Percentiles rank a stretch among this genome's conserved stretches.
These are phyloP conservation scores for Globisporangium rhizosaccharum DNA, from an alignment of 352 stramenopile species.

Conservation along the genomic window DNA sequence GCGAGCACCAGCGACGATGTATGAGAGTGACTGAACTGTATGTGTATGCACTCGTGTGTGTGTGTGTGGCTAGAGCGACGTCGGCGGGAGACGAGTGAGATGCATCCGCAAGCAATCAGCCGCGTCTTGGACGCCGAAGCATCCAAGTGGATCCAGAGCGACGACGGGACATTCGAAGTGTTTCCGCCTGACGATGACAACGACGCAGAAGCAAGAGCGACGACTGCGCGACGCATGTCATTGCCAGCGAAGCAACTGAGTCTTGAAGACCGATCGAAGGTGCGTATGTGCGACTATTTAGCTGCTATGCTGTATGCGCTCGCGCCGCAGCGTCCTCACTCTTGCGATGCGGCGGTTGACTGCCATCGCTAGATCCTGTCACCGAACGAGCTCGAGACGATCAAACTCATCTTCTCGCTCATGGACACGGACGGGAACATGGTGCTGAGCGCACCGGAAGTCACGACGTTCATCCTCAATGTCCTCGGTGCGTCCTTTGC, in stretches of 20 bases:
- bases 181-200: not conserved
- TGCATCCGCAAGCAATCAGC: slow-evolving; percentile 72
- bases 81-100: slow-evolving; percentile 63
- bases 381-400: slow-evolving; percentile 57
- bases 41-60: not conserved
- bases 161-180: slow-evolving; percentile 22
- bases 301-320: too few relatives aligned
- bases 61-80: slow-evolving; percentile 19
- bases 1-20: too few relatives aligned
- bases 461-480: slow-evolving; percentile 69
- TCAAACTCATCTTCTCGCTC: slow-evolving; percentile 79
- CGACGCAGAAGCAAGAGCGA: not conserved
- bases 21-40: not conserved
- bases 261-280: slow-evolving; percentile 27
- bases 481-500: slow-evolving; percentile 44
- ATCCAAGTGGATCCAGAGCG: slow-evolving; percentile 55
- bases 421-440: slow-evolving; percentile 77
- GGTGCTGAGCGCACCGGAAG: slow-evolving; percentile 42
- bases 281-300: slow-evolving; percentile 2
- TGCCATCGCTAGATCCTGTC: slow-evolving; percentile 45
- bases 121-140: slow-evolving; percentile 61
- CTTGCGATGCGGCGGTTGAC: too few relatives aligned
- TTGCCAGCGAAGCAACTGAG: not conserved
- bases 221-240: not conserved
- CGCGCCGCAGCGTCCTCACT: not conserved